phyloP scores from a whole-genome alignment of 768 basidiomycete genomes.

The Hydnomerulius pinastri region DNA sequence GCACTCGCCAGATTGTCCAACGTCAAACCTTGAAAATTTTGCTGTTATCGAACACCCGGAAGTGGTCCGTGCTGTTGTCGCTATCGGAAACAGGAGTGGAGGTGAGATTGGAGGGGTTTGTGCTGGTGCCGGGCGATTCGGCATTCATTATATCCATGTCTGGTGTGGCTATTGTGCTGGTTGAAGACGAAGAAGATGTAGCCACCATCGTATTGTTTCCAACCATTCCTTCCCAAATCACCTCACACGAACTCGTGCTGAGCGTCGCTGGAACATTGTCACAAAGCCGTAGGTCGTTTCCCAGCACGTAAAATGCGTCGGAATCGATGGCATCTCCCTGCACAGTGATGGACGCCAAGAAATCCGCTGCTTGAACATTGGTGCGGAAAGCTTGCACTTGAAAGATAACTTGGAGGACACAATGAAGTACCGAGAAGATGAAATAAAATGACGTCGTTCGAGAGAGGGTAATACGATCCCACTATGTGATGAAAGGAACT shows the following conservation, averaged over 20 bases:
- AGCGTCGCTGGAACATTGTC: conserved; percentile 45
- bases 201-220: conserved; percentile 6
- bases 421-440: conserved; percentile 65
- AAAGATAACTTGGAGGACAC: conserved; percentile 64
- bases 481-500: conserved; percentile 39
- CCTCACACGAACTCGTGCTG: conserved; percentile 41
- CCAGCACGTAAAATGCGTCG: conserved; percentile 48
- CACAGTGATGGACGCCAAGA: conserved; percentile 51
- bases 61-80: neutral
- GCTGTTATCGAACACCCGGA: neutral
- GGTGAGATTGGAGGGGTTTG: neutral
- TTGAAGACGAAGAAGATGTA: neutral
- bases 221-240: conserved; percentile 55
- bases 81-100: neutral
- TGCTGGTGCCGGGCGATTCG: neutral
- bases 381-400: conserved; percentile 67
- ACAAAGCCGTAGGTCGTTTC: conserved; percentile 58
- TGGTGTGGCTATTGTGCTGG: neutral
- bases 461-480: conserved; percentile 71
- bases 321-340: conserved; percentile 49
- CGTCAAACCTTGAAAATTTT: conserved; percentile 4
- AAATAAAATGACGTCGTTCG: conserved; percentile 67
- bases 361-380: conserved; percentile 58
- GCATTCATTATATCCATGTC: neutral
- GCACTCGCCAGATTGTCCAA: neutral